Conservation (phyloP, 768 basidiomycete species). For the Austroboletus eburneus region DNA sequence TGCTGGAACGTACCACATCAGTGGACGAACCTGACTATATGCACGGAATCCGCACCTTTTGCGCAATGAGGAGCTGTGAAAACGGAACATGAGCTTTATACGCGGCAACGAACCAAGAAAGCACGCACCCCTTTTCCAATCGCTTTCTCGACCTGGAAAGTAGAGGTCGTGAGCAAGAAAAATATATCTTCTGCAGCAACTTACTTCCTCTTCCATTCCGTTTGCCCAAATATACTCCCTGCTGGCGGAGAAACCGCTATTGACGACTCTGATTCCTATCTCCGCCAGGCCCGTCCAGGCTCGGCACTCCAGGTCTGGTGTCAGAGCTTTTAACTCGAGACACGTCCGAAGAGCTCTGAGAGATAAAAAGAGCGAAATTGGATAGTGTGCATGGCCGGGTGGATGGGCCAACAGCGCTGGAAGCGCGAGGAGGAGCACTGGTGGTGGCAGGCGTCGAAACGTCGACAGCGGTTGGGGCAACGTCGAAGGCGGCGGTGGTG, state of each 20-base stretch:
- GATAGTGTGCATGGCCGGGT: conserved; percentile 54
- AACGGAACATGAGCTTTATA: not conserved
- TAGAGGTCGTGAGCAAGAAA: not conserved
- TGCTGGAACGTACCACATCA: conserved; percentile 38
- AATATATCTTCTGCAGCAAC: not conserved
- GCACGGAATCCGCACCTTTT: conserved; percentile 44
- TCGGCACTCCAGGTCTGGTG: conserved; percentile 59
- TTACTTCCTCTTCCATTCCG: conserved; percentile 54
- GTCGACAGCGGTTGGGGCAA: not conserved
- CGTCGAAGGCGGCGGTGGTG: not conserved
- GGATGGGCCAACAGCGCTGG: conserved; percentile 62
- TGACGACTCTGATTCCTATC: conserved; percentile 55
- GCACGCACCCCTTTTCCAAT: conserved; percentile 64
- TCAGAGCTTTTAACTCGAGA: conserved; percentile 45
- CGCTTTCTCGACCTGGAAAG: conserved; percentile 51
- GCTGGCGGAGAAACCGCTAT: conserved; percentile 38
- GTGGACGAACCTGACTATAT: conserved; percentile 4
- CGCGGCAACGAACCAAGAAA: not conserved
- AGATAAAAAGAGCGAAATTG: conserved; percentile 53
- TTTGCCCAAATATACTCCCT: conserved; percentile 41
- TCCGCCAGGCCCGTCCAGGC: conserved; percentile 72
- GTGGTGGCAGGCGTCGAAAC: conserved; percentile 36
- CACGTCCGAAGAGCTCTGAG: conserved; percentile 54
- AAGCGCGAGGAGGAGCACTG: conserved; percentile 55
- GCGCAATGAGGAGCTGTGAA: conserved; percentile 47